Conservation (phyloP, 495 filamentous ascomycete genomes). For the Rusavskia elegans region DNA sequence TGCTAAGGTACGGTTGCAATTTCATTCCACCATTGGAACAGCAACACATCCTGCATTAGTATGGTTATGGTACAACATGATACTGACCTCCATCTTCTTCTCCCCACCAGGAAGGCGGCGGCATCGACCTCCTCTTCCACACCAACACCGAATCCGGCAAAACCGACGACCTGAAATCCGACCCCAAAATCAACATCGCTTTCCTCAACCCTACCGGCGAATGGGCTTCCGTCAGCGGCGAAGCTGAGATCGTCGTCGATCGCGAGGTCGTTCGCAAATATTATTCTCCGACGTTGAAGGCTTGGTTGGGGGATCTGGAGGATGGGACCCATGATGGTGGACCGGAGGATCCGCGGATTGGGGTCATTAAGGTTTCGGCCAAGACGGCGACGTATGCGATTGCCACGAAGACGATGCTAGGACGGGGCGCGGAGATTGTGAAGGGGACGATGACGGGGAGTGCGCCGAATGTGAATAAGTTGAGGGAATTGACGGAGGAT, state of each 20-base stretch:
- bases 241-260: constrained; percentile 50
- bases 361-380: constrained; percentile 31
- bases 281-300: constrained; percentile 60
- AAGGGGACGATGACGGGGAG: constrained; percentile 61
- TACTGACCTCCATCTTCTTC: background rate
- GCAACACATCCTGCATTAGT: too few relatives aligned
- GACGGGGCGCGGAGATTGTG: constrained; percentile 50
- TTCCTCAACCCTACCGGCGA: constrained; percentile 65
- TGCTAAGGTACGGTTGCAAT: too few relatives aligned
- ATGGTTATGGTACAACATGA: too few relatives aligned
- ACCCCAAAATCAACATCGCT: constrained; percentile 61
- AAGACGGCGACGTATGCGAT: constrained; percentile 30
- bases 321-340: constrained; percentile 78
- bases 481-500: constrained; percentile 56
- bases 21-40: too few relatives aligned
- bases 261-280: constrained; percentile 53
- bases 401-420: constrained; percentile 29
- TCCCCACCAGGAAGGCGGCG: constrained; percentile 47
- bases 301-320: constrained; percentile 83
- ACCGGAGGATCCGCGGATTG: constrained; percentile 64
- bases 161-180: constrained; percentile 60
- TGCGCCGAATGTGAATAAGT: constrained; percentile 55
- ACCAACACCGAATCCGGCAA: constrained; percentile 90
- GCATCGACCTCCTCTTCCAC: constrained; percentile 82
- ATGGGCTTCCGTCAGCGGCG: constrained; percentile 72